Evolutionary conservation across 2,329 filamentous ascomycete genomes (phyloP).

Genomic region (Chlorencoelia australis): DNA sequence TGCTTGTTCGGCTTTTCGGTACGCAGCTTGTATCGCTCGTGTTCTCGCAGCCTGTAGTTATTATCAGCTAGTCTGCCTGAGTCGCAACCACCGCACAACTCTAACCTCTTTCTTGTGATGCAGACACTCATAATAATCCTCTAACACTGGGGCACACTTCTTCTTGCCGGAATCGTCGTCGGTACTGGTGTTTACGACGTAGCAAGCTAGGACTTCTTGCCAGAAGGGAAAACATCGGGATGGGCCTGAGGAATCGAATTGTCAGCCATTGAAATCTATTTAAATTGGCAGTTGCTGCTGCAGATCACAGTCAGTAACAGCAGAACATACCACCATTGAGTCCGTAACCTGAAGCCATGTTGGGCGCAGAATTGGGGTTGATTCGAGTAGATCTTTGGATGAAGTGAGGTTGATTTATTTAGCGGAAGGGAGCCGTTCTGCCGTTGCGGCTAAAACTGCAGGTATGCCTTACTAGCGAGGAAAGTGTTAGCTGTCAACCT

Average conservation of each 20-base stretch:
- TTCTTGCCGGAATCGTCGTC: conserved; percentile 73
- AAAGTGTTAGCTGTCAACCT: too few relatives aligned
- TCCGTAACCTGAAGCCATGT: conserved; percentile 75
- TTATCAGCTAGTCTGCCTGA: background rate
- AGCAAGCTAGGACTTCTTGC: conserved; percentile 98
- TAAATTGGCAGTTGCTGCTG: background rate
- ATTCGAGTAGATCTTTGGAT: conserved; percentile 9
- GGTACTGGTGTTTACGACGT: conserved; percentile 81
- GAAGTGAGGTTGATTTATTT: conserved; percentile 22
- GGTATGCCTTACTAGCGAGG: too few relatives aligned
- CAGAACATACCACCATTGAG: conserved; percentile 64
- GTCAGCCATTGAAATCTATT: conserved; percentile 17
- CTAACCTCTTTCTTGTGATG: conserved; percentile 98
- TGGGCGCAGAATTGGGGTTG: conserved; percentile 18
- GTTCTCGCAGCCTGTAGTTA: conserved; percentile 61
- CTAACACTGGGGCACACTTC: conserved; percentile 75
- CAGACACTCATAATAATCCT: conserved; percentile 98
- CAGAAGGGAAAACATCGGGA: conserved; percentile 96
- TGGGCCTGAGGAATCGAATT: conserved; percentile 13
- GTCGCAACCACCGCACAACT: background rate
- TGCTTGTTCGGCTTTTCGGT: conserved; percentile 67
- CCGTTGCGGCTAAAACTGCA: conserved; percentile 10
- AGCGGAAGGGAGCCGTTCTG: conserved; percentile 2
- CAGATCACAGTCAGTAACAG: background rate
- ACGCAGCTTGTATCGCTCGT: conserved; percentile 70